phyloP scores from a whole-genome alignment of 352 stramenopile species.

The Phytophthora lateralis region DNA sequence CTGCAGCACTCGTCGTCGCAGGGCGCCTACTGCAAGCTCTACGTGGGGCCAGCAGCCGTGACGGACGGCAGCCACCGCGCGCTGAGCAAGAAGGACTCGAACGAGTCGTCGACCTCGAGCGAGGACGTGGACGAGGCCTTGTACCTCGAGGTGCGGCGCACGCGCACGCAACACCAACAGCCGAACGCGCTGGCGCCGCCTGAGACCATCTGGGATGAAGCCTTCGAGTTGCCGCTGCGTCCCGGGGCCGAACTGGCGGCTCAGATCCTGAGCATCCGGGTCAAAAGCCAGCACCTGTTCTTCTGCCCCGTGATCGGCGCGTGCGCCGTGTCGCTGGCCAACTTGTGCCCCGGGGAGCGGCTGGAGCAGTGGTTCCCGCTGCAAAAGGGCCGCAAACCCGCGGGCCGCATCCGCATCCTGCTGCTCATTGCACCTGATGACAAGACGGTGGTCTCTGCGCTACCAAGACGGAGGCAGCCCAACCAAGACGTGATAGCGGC shows the following conservation, averaged over 20 bases:
- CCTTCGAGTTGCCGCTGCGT: conserved; percentile 52
- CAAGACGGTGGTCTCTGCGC: neutral
- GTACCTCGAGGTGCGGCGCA: conserved; percentile 57
- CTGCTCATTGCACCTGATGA: conserved; percentile 37
- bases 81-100: conserved; percentile 42
- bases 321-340: conserved; percentile 58
- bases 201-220: conserved; percentile 65
- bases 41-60: conserved; percentile 56
- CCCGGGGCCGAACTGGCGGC: conserved; percentile 21
- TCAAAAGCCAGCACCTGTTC: conserved; percentile 73
- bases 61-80: conserved; percentile 50
- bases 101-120: conserved; percentile 18
- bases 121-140: conserved; percentile 28
- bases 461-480: conserved; percentile 26
- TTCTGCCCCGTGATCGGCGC: conserved; percentile 57
- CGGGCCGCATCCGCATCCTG: conserved; percentile 53
- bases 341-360: conserved; percentile 42
- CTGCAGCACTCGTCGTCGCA: conserved; percentile 55
- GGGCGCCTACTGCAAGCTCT: conserved; percentile 75
- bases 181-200: conserved; percentile 32
- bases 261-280: conserved; percentile 64
- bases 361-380: conserved; percentile 65
- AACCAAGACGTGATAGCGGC: conserved; percentile 53
- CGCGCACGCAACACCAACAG: conserved; percentile 44
- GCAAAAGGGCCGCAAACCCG: conserved; percentile 53